phyloP scores from a whole-genome alignment of 2,329 filamentous ascomycete genomes.

The Aspergillus clavatus region DNA sequence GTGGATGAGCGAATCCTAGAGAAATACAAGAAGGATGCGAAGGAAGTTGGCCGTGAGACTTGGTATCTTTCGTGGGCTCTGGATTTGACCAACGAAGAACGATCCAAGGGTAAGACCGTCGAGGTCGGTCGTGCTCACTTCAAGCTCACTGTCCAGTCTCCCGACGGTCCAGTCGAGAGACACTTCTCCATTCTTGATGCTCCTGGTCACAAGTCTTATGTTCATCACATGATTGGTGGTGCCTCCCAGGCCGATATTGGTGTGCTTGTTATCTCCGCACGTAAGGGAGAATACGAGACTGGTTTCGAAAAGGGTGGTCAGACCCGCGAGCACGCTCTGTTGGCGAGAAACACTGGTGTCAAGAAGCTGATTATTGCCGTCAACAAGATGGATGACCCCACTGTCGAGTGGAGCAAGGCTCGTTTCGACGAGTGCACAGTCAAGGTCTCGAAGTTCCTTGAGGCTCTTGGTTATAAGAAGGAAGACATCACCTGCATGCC shows the following conservation, averaged over 20 bases:
- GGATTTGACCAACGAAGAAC: constrained; percentile 94
- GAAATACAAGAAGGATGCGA: constrained; percentile 95
- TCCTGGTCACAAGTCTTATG: constrained; percentile 95
- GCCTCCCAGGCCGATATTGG: constrained; percentile 91
- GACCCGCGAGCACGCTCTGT: constrained; percentile 93
- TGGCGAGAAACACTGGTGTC: constrained; percentile 97
- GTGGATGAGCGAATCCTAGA: constrained; percentile 98
- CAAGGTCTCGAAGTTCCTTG: constrained; percentile 83
- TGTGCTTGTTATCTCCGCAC: constrained; percentile 89
- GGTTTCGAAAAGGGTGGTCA: constrained; percentile 96
- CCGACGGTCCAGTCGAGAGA: constrained; percentile 64
- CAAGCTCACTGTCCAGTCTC: constrained; percentile 58
- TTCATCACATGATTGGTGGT: constrained; percentile 96
- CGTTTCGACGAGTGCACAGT: constrained; percentile 89
- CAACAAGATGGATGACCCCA: constrained; percentile 99
- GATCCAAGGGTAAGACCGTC: constrained; percentile 94
- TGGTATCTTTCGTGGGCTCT: constrained; percentile 99
- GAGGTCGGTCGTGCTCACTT: constrained; percentile 95
- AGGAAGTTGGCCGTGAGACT: constrained; percentile 91
- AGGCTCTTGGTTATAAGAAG: constrained; percentile 93
- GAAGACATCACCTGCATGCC: constrained; percentile 94
- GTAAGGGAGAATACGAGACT: constrained; percentile 98
- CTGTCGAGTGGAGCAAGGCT: constrained; percentile 91
- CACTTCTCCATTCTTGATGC: constrained; percentile 96
- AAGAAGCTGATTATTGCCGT: constrained; percentile 92